Evolutionary conservation across 768 basidiomycete species (phyloP).

Genomic region (Chalciporus piperatus): DNA sequence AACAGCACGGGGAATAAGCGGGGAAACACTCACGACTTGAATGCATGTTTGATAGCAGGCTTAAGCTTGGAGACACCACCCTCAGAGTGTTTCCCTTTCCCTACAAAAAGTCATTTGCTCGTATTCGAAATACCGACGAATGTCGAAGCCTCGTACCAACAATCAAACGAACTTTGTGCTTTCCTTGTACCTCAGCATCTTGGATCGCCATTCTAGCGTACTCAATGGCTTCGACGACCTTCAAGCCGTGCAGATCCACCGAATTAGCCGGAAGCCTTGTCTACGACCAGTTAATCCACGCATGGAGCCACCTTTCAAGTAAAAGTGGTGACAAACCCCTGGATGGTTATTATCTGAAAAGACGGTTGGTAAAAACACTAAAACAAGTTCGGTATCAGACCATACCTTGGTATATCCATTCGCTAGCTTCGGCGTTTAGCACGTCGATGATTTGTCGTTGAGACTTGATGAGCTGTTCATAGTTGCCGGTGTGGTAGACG

Average conservation of each 20-base stretch:
- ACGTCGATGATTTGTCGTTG: conserved; percentile 66
- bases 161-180: conserved; percentile 65
- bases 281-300: not conserved
- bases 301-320: not conserved
- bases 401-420: conserved; percentile 79
- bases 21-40: conserved; percentile 56
- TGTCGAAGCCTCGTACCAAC: conserved; percentile 53
- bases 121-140: not conserved
- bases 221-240: conserved; percentile 81
- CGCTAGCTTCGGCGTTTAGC: conserved; percentile 71
- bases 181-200: conserved; percentile 55
- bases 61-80: conserved; percentile 76
- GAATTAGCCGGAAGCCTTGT: conserved; percentile 20
- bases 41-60: conserved; percentile 81
- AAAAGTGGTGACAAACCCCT: not conserved
- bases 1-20: not conserved
- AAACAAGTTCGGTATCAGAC: not conserved
- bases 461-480: conserved; percentile 76
- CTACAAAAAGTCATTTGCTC: conserved; percentile 28
- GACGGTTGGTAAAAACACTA: not conserved
- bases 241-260: conserved; percentile 74
- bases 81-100: conserved; percentile 79
- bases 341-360: conserved; percentile 3
- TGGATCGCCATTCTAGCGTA: conserved; percentile 65
- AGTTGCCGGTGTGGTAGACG: conserved; percentile 67